Percentiles rank a stretch among this genome's conserved stretches.
Evolutionary conservation across 2,329 filamentous ascomycete genomes (phyloP).

Genomic region (Bipolaris oryzae): DNA sequence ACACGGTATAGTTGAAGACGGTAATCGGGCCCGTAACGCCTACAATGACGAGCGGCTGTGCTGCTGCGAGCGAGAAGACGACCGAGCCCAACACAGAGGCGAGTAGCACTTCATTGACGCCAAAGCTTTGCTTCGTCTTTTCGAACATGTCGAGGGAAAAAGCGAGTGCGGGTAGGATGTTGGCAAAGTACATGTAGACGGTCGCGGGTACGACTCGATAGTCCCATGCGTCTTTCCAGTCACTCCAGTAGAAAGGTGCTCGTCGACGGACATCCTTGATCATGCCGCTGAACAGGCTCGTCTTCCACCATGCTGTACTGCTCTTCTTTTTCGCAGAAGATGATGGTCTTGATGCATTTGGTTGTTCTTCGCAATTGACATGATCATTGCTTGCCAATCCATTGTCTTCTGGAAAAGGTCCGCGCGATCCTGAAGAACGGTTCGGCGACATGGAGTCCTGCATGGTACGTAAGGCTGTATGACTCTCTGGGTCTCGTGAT

Average conservation of each 20-base stretch:
- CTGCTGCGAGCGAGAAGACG: conserved; percentile 79
- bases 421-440: conserved; percentile 29
- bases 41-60: conserved; percentile 87
- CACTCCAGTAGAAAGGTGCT: conserved; percentile 77
- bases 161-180: conserved; percentile 84
- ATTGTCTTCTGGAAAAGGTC: conserved; percentile 9
- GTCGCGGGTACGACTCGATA: conserved; percentile 88
- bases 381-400: conserved; percentile 1
- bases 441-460: conserved; percentile 24
- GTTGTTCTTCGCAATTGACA: conserved; percentile 18
- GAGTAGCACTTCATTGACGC: conserved; percentile 89
- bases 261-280: conserved; percentile 75
- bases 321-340: conserved; percentile 28
- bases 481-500: conserved; percentile 23
- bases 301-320: conserved; percentile 72
- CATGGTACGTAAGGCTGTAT: conserved; percentile 27
- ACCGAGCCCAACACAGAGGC: conserved; percentile 81
- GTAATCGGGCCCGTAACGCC: conserved; percentile 93
- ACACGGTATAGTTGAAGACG: conserved; percentile 93
- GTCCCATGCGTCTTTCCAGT: conserved; percentile 88
- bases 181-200: conserved; percentile 93
- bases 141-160: conserved; percentile 94
- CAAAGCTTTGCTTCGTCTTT: conserved; percentile 82
- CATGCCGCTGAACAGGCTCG: conserved; percentile 79
- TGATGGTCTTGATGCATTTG: conserved; percentile 22